These are phyloP conservation scores for Urochloa ruziziensis DNA, from an alignment of 176 grass and related monocot species.

Conservation along the genomic window DNA sequence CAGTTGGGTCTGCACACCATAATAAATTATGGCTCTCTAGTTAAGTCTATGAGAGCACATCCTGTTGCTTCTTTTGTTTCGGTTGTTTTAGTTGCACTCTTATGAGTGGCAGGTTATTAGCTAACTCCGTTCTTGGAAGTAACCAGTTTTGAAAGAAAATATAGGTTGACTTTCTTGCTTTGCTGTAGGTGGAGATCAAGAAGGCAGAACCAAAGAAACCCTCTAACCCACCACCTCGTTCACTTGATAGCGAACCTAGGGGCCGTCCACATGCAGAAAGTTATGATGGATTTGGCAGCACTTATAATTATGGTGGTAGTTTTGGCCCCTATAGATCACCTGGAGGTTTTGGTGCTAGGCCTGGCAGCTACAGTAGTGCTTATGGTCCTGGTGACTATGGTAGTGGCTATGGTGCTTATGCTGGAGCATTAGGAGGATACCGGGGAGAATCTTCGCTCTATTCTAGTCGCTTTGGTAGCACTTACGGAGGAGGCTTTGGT, in stretches of 20 bases:
- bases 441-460: conserved; percentile 52
- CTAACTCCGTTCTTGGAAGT: conserved; percentile 23
- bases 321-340: conserved; percentile 75
- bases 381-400: conserved; percentile 49
- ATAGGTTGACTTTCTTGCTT: conserved; percentile 63
- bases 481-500: conserved; percentile 54
- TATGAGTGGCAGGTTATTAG: conserved; percentile 36
- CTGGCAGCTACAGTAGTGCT: conserved; percentile 48
- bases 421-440: conserved; percentile 58
- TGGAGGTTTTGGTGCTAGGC: conserved; percentile 65
- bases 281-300: conserved; percentile 64
- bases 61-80: conserved; percentile 17
- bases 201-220: conserved; percentile 98
- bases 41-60: conserved; percentile 14
- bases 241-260: conserved; percentile 62
- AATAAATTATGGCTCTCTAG: not conserved
- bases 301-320: conserved; percentile 51
- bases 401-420: conserved; percentile 44
- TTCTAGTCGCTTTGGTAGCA: conserved; percentile 66
- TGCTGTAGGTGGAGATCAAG: conserved; percentile 97
- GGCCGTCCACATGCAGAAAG: conserved; percentile 39
- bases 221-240: conserved; percentile 59
- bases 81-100: not conserved
- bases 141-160: conserved; percentile 29
- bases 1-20: not conserved